Conservation (phyloP, 2,329 filamentous ascomycete genomes). For the Corniculantispora saksenae region DNA sequence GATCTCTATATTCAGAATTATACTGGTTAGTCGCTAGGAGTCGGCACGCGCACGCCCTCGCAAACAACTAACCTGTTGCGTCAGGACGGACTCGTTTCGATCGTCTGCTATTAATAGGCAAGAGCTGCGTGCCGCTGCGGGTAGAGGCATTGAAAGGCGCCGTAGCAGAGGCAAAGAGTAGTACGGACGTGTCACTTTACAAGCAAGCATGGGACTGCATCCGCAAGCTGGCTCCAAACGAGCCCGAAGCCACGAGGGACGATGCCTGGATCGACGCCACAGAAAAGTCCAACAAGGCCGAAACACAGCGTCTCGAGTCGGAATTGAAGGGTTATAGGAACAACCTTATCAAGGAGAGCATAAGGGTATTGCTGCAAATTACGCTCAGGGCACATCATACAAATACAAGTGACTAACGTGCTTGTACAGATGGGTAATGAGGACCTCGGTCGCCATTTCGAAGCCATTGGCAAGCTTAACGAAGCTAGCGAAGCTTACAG, state of each 20-base stretch:
- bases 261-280: conserved; percentile 72
- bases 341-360: conserved; percentile 96
- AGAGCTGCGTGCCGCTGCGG: conserved; percentile 72
- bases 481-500: conserved; percentile 76
- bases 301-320: conserved; percentile 75
- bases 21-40: conserved; percentile 55
- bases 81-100: conserved; percentile 78
- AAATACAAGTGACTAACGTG: conserved; percentile 12
- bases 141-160: conserved; percentile 80
- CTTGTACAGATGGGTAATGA: conserved; percentile 81
- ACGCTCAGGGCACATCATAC: no score
- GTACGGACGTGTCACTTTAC: conserved; percentile 74
- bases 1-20: conserved; percentile 92
- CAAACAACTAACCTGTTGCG: not conserved
- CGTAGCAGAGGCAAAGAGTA: conserved; percentile 72
- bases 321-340: conserved; percentile 94
- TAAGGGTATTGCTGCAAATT: conserved; percentile 59
- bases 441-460: conserved; percentile 82
- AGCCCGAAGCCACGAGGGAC: conserved; percentile 69
- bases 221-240: conserved; percentile 61
- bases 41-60: not conserved
- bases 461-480: conserved; percentile 72
- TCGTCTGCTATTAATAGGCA: conserved; percentile 80
- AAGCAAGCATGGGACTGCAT: conserved; percentile 67
- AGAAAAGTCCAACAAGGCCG: conserved; percentile 64